phyloP scores from a whole-genome alignment of 306 rosid species.

The Morella rubra region DNA sequence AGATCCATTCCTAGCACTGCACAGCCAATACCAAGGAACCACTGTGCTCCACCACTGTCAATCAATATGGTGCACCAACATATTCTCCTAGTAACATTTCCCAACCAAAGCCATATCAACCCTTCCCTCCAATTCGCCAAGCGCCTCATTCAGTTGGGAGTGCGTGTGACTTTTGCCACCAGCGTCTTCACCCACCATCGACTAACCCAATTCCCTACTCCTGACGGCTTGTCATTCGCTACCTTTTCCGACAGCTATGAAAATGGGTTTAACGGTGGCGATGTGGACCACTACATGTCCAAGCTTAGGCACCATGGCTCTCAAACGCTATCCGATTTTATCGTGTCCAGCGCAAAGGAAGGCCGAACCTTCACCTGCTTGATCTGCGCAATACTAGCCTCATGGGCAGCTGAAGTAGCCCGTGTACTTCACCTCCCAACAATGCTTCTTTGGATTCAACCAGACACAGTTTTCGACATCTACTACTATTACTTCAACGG shows the following conservation, averaged over 20 bases:
- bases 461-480: slow-evolving; percentile 38
- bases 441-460: slow-evolving; percentile 38
- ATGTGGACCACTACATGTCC: background rate
- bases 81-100: slow-evolving; percentile 42
- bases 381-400: slow-evolving; percentile 23
- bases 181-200: slow-evolving; percentile 24
- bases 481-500: slow-evolving; percentile 38
- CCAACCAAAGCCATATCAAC: slow-evolving; percentile 52
- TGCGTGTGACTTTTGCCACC: slow-evolving; percentile 38
- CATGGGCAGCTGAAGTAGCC: slow-evolving; percentile 39
- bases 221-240: too few relatives aligned
- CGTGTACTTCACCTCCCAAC: slow-evolving; percentile 22
- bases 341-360: slow-evolving; percentile 5
- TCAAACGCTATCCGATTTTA: slow-evolving; percentile 13
- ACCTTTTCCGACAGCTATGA: slow-evolving; percentile 44
- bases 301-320: slow-evolving; percentile 25
- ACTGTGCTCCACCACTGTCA: background rate
- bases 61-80: slow-evolving; percentile 22
- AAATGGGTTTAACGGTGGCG: slow-evolving; percentile 15
- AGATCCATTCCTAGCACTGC: too few relatives aligned
- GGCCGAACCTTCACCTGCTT: slow-evolving; percentile 34
- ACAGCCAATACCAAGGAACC: background rate
- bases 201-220: slow-evolving; percentile 22
- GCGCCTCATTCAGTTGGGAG: slow-evolving; percentile 30
- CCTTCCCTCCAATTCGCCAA: slow-evolving; percentile 47